Conservation (phyloP, 2,329 filamentous ascomycete species). For the Tolypocladium capitatum region DNA sequence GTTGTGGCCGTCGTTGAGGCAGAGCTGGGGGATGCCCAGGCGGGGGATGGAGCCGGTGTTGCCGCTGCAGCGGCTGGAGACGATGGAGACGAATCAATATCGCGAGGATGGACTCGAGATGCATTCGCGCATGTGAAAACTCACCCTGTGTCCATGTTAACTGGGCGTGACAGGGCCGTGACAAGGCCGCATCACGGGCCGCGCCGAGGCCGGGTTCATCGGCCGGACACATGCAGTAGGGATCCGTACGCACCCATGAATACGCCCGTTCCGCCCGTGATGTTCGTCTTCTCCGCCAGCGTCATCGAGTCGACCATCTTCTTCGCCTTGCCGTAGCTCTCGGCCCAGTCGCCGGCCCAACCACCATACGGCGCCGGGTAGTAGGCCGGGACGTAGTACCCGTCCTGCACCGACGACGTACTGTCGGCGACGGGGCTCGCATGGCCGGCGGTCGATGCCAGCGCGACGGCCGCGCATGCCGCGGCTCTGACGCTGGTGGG, state of each 20-base stretch:
- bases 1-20: constrained; percentile 57
- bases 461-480: neutral
- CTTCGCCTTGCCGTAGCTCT: constrained; percentile 57
- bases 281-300: constrained; percentile 66
- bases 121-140: neutral
- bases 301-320: constrained; percentile 62
- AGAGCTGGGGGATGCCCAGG: constrained; percentile 59
- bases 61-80: constrained; percentile 55
- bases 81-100: too few relatives aligned
- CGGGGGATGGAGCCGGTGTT: constrained; percentile 61
- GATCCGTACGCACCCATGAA: constrained; percentile 44
- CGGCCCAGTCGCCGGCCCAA: constrained; percentile 54
- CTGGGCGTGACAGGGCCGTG: neutral
- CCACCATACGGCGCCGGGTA: constrained; percentile 63
- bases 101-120: neutral
- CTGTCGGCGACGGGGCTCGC: neutral
- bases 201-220: neutral
- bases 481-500: neutral
- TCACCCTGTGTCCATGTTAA: neutral
- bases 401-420: neutral
- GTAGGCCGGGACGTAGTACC: constrained; percentile 30
- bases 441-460: neutral
- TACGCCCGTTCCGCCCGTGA: constrained; percentile 58
- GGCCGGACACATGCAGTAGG: neutral
- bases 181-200: neutral